Evolutionary conservation across 1,139 yeast genomes (phyloP).

Genomic region (Geotrichum citri-aurantii): DNA sequence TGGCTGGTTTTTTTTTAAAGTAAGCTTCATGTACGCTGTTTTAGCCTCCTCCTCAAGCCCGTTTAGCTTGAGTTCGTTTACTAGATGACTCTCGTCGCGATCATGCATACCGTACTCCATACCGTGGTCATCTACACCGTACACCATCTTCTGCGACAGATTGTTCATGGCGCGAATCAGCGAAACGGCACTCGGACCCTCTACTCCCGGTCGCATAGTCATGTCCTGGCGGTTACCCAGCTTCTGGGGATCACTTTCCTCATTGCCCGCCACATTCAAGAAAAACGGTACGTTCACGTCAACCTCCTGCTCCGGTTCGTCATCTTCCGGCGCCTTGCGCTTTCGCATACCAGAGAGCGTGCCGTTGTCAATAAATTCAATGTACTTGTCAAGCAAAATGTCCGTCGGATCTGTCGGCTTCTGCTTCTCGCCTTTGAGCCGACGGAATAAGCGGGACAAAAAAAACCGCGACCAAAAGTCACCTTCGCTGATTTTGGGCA

Average conservation of each 20-base stretch:
- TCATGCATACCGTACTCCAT: slow-evolving; percentile 13
- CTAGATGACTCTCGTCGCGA: slow-evolving; percentile 35
- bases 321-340: slow-evolving; percentile 46
- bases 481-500: slow-evolving; percentile 82
- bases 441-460: slow-evolving; percentile 78
- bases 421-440: slow-evolving; percentile 83
- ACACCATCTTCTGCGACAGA: slow-evolving; percentile 74
- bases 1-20: slow-evolving; percentile 33
- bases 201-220: slow-evolving; percentile 63
- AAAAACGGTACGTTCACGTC: slow-evolving; percentile 33
- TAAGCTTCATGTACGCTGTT: slow-evolving; percentile 54
- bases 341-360: slow-evolving; percentile 11
- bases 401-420: slow-evolving; percentile 77
- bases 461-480: slow-evolving; percentile 98
- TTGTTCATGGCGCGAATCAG: slow-evolving; percentile 85
- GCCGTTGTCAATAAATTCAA: slow-evolving; percentile 30
- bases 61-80: slow-evolving; percentile 50
- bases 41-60: slow-evolving; percentile 54
- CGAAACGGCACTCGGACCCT: slow-evolving; percentile 61
- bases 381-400: slow-evolving; percentile 73
- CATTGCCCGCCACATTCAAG: slow-evolving; percentile 73
- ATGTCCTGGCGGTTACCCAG: slow-evolving; percentile 81
- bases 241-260: slow-evolving; percentile 70
- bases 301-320: slow-evolving; percentile 7
- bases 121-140: slow-evolving; percentile 40